Evolutionary conservation across 257 asterid species (phyloP).

Genomic region (Rehmannia glutinosa): DNA sequence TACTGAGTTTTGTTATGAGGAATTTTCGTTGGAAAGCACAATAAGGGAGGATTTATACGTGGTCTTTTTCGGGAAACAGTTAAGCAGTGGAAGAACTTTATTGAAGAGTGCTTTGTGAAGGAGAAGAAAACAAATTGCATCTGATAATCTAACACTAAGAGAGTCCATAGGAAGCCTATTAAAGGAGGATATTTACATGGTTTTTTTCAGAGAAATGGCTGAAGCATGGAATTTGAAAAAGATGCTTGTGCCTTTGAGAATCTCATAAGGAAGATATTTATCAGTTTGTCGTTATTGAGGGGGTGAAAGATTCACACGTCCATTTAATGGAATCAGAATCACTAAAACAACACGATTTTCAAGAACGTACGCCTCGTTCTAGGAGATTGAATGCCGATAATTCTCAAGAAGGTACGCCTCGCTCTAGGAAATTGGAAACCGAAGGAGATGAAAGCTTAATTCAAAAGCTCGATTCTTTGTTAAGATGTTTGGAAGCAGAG

Average conservation of each 20-base stretch:
- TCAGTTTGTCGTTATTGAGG: conserved; percentile 30
- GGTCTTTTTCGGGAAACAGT: conserved; percentile 20
- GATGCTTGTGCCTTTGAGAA: conserved; percentile 25
- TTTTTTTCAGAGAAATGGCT: conserved; percentile 33
- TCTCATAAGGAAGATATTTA: conserved; percentile 33
- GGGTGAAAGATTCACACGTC: conserved; percentile 21
- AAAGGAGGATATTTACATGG: conserved; percentile 35
- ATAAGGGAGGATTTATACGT: conserved; percentile 28
- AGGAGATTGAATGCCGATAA: neutral
- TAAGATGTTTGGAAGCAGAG: conserved; percentile 30
- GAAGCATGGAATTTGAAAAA: conserved; percentile 26
- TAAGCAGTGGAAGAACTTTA: conserved; percentile 24
- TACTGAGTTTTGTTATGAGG: neutral
- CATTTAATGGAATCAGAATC: conserved; percentile 4
- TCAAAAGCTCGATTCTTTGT: conserved; percentile 31
- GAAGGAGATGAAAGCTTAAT: conserved; percentile 35
- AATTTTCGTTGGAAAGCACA: conserved; percentile 20
- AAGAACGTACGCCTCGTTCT: conserved; percentile 23
- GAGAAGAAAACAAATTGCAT: too few species aligned
- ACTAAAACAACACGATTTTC: neutral
- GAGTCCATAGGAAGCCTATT: conserved; percentile 23
- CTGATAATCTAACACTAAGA: too few species aligned
- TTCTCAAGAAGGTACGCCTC: conserved; percentile 27
- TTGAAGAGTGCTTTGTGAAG: too few species aligned
- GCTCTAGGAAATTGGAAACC: conserved; percentile 21